These are phyloP conservation scores for Paramecium octaurelia DNA, from an alignment of 73 alveolate genomes.

Conservation along the genomic window DNA sequence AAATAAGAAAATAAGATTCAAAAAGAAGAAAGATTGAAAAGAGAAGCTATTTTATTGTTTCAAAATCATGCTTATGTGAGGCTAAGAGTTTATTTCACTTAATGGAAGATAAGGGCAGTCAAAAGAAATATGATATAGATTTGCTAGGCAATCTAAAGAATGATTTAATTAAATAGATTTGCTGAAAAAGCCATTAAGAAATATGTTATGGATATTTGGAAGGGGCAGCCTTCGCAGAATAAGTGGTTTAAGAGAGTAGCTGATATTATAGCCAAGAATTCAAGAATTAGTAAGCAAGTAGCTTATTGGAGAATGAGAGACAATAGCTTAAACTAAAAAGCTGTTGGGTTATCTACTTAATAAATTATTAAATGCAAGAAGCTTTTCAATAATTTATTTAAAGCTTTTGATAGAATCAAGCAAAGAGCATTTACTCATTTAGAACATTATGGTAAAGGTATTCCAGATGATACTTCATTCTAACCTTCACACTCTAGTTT, in stretches of 20 bases:
- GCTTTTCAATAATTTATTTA: not conserved
- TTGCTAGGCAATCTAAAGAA: not conserved
- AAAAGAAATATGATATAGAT: not conserved
- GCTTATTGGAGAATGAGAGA: conserved; percentile 49
- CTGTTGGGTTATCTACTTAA: not conserved
- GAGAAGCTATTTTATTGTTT: not conserved
- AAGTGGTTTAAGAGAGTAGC: conserved; percentile 17
- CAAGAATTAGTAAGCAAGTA: not conserved
- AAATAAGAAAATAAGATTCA: not conserved
- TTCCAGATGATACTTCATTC: not conserved
- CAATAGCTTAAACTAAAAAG: not conserved
- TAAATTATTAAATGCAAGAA: conserved; percentile 24
- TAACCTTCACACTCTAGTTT: not conserved
- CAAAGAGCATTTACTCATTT: not conserved
- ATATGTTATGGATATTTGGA: conserved; percentile 23
- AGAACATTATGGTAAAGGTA: conserved; percentile 35
- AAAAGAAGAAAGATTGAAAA: not conserved
- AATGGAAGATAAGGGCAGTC: not conserved
- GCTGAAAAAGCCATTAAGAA: not conserved
- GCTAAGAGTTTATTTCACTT: not conserved
- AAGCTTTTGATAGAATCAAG: not conserved
- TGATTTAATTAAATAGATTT: conserved; percentile 18
- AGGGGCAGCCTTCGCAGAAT: not conserved
- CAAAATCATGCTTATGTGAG: not conserved
- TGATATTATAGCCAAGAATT: conserved; percentile 39